Evolutionary conservation across 2,329 filamentous ascomycete genomes (phyloP), one percentile per base, ranked within the genome.

Genomic region (Corynespora cassiicola): DNA sequence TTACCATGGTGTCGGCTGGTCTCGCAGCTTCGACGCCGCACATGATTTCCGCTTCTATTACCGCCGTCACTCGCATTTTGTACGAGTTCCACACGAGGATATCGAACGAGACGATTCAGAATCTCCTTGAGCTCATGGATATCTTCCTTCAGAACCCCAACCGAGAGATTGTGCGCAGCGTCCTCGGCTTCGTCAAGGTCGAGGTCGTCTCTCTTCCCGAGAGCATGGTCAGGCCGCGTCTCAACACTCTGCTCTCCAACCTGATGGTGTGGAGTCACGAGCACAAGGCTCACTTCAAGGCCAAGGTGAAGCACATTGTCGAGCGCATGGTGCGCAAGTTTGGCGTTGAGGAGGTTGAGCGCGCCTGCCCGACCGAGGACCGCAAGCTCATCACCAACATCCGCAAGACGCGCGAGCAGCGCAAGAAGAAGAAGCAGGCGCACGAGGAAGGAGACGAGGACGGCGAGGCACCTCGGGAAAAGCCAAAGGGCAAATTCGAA

Each of bases 11-110:
- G 19, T 95, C 89, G 52, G 94, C 94, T 31, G 94, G 94, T 72
- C 80, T 99, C 36, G 94, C 92, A 2, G 92, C 91, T 39, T 87
- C 86, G 56, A 92, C 90, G 8, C 91, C 94, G 20, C 92, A 97
- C 73, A 96, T 97, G 90, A 91, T 97, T 47, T 95, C 90, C 6
- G 94, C 94, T 0, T 90, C 89, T n/a, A 91, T 99, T 64, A 97
- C 90, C 1, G 92, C 94, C 10, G 80, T 99, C 23, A 94, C 90
- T 10, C 84, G 94, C n/a, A 84, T 96, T 17, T 80, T 99, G 19
- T 97, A 91, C 70, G 88, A 96, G 63, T 99, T 95, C 75, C 86
- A 89, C 51, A 76, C 80, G 19, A 71, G 80, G 17, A 75, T 97
- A 19, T 82, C 80, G 39, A 72, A 80, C 7, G 79, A 85, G 46